These are phyloP conservation scores for Leccinum uliginosum DNA, from an alignment of 768 basidiomycete genomes.

Conservation along the genomic window DNA sequence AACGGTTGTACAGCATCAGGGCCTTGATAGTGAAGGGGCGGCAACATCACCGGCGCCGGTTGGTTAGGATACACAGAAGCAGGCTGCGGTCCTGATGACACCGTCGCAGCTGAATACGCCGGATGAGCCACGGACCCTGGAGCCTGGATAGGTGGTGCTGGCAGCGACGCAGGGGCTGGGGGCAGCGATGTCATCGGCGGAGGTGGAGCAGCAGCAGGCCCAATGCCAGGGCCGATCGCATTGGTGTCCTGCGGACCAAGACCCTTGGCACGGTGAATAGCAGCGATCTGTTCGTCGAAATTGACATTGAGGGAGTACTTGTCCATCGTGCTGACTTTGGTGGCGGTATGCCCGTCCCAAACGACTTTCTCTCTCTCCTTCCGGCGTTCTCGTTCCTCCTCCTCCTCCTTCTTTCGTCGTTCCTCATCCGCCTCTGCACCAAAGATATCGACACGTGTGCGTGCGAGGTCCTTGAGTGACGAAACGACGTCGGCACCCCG, in stretches of 20 bases:
- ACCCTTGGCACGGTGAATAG: slow-evolving; percentile 91
- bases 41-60: slow-evolving; percentile 71
- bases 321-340: slow-evolving; percentile 87
- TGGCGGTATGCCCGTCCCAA: slow-evolving; percentile 98
- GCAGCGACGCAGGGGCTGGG: slow-evolving; percentile 67
- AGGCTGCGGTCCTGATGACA: slow-evolving; percentile 91
- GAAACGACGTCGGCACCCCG: slow-evolving; percentile 91
- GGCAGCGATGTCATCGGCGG: slow-evolving; percentile 59
- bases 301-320: slow-evolving; percentile 92
- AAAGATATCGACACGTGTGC: slow-evolving; percentile 96
- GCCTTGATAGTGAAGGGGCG: slow-evolving; percentile 82
- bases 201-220: slow-evolving; percentile 70
- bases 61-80: slow-evolving; percentile 62
- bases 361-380: slow-evolving; percentile 93
- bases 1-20: slow-evolving; percentile 73
- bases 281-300: slow-evolving; percentile 97
- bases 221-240: slow-evolving; percentile 85
- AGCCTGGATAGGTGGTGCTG: slow-evolving; percentile 57
- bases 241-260: slow-evolving; percentile 77
- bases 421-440: slow-evolving; percentile 93
- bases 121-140: slow-evolving; percentile 38
- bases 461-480: slow-evolving; percentile 88
- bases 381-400: slow-evolving; percentile 73
- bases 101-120: slow-evolving; percentile 75
- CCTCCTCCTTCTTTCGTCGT: slow-evolving; percentile 79